phyloP scores from a whole-genome alignment of 2,329 filamentous ascomycete species.

The Colletotrichum eremochloae region DNA sequence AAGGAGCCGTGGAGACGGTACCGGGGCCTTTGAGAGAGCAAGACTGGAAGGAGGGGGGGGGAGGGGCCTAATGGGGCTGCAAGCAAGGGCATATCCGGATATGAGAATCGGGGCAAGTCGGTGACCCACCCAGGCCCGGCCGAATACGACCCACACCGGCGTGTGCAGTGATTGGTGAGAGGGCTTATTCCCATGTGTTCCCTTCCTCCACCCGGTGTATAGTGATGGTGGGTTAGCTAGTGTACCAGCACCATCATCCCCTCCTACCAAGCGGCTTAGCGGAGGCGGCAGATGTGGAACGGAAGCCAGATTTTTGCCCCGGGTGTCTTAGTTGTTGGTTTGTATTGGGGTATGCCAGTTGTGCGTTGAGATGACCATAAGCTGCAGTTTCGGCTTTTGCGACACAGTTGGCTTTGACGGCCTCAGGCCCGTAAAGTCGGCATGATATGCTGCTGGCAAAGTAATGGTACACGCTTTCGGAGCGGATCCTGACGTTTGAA shows the following conservation, averaged over 20 bases:
- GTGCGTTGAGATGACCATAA: neutral
- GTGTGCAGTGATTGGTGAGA: constrained; percentile 17
- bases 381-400: neutral
- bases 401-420: neutral
- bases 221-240: constrained; percentile 13
- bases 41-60: constrained; percentile 7
- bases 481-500: constrained; percentile 32
- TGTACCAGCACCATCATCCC: constrained; percentile 1
- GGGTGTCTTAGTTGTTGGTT: neutral
- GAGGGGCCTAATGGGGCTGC: constrained; percentile 7
- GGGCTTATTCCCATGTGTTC: neutral
- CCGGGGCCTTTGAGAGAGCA: constrained; percentile 2
- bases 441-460: neutral
- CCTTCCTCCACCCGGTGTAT: constrained; percentile 23
- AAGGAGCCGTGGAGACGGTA: constrained; percentile 21
- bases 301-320: constrained; percentile 35
- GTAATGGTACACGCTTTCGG: constrained; percentile 2
- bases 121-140: constrained; percentile 29
- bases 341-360: neutral
- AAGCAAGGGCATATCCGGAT: constrained; percentile 36
- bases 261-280: constrained; percentile 12
- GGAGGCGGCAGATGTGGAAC: constrained; percentile 14
- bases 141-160: constrained; percentile 13
- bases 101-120: constrained; percentile 38
- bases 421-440: constrained; percentile 6